Conservation (phyloP, 768 basidiomycete species). For the Mycena chlorophos region DNA sequence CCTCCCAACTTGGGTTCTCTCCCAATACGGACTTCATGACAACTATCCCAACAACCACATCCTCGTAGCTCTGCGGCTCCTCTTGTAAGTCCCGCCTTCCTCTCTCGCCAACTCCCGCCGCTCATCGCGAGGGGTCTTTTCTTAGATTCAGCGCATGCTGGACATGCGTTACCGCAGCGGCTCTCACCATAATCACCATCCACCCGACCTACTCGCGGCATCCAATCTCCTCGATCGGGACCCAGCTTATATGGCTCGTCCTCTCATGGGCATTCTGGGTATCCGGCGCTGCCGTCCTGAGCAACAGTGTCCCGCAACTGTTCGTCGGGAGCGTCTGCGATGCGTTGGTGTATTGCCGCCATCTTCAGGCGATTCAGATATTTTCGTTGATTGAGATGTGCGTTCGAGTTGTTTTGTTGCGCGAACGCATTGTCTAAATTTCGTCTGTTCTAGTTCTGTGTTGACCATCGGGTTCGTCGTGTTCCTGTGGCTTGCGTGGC, state of each 20-base stretch:
- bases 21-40: constrained; percentile 54
- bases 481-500: constrained; percentile 54
- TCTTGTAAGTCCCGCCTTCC: constrained; percentile 43
- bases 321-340: constrained; percentile 44
- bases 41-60: constrained; percentile 50
- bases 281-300: constrained; percentile 52
- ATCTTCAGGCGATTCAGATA: constrained; percentile 57
- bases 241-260: constrained; percentile 60
- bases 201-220: constrained; percentile 59
- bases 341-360: constrained; percentile 52
- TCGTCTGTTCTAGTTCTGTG: constrained; percentile 27
- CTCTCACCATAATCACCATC: constrained; percentile 57
- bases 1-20: constrained; percentile 56
- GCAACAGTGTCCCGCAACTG: constrained; percentile 47
- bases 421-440: constrained; percentile 5
- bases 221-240: constrained; percentile 55
- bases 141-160: constrained; percentile 64
- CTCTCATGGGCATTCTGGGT: constrained; percentile 64
- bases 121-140: too few species aligned
- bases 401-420: constrained; percentile 32
- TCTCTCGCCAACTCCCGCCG: neutral
- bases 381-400: constrained; percentile 56
- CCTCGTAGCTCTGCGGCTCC: constrained; percentile 45
- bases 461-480: constrained; percentile 50
- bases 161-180: constrained; percentile 55